Conservation (phyloP, 805 yeast species). For the Sungouiozyma intestinalis region DNA sequence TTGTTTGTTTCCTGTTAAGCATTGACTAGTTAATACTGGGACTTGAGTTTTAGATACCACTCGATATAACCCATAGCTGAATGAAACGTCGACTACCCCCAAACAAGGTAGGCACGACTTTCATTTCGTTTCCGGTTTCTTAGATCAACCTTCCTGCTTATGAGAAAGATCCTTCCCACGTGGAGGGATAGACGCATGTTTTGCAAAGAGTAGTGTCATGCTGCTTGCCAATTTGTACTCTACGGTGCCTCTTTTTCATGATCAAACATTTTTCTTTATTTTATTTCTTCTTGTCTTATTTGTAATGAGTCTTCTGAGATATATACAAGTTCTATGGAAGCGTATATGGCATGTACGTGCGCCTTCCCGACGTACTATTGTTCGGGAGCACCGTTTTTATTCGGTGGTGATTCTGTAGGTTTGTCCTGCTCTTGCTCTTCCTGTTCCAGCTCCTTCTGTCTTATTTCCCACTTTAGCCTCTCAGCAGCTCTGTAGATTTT, state of each 20-base stretch:
- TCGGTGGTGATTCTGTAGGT: not conserved
- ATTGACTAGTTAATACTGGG: slow-evolving; percentile 29
- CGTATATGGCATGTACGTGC: not conserved
- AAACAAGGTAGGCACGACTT: slow-evolving; percentile 30
- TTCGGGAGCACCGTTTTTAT: not conserved
- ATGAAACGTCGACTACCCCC: slow-evolving; percentile 28
- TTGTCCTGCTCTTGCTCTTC: slow-evolving; percentile 4
- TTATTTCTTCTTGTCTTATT: not conserved
- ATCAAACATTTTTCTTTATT: slow-evolving; percentile 18
- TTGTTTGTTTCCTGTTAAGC: slow-evolving; percentile 2
- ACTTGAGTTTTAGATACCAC: slow-evolving; percentile 20
- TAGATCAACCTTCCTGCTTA: slow-evolving; percentile 27
- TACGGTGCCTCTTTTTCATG: slow-evolving; percentile 28
- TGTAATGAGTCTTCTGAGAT: not conserved
- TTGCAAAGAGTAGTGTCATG: slow-evolving; percentile 25
- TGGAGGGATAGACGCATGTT: slow-evolving; percentile 21
- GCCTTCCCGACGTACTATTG: not conserved
- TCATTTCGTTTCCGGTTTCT: slow-evolving; percentile 35
- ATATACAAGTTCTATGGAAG: not conserved
- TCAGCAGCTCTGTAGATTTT: slow-evolving; percentile 94
- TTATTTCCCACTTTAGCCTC: slow-evolving; percentile 66
- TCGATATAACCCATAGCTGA: slow-evolving; percentile 32
- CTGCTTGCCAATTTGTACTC: slow-evolving; percentile 27
- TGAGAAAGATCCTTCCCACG: slow-evolving; percentile 18
- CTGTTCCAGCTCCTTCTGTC: slow-evolving; percentile 15